Evolutionary conservation across 371 early-diverging fungal genomes (phyloP), one percentile per base, ranked within the genome.

Genomic region (Mucor sp.): DNA sequence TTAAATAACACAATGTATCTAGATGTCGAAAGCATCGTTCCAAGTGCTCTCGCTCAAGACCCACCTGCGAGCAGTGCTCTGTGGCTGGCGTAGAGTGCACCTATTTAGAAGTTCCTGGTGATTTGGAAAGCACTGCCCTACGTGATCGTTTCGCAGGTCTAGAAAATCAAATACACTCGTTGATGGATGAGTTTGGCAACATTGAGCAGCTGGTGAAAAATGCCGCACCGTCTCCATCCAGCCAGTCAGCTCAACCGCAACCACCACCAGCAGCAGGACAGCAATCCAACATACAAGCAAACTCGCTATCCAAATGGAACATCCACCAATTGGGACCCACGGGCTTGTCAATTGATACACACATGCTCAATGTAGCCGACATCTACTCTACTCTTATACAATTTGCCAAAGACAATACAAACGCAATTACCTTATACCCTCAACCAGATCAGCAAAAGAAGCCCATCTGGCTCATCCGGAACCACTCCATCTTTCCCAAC

Each of bases 21-120:
- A 82, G 83, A 48, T 82, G 83, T 58, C 78, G 83, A 37, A 77
- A 75, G 58, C 76, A 82, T 55, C 70, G 83, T 23, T 82, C 83
- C 23, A 79, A 76, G 58, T 82, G 83, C 58, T 82, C 83, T 35
- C 70, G 83, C 6, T 70, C 75, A 37, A 72, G 78, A 58, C 83
- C 83, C 27, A 44, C 62, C 0, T 82, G 83, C 59, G 75, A 76
- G 33, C 80, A 82, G 58, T 82, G 83, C 62, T n/a, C 63, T 19
- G 47, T 37, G 7, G 78, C 74, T 27, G 75, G 74, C 53, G 75
- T 70, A 1, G 62, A 53, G 3, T 82, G 83, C 53, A 67, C 60
- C 35, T 82, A 82, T 30, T 58, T 82, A 1, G 80, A 82, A 59
- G 67, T 66, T n/a, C 83, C 83, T 4, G 80, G 83, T 12, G 83